Evolutionary conservation across 1,284 basidiomycete genomes (phyloP), one percentile per base, ranked within the genome.

Genomic region (Trametes pubescens): DNA sequence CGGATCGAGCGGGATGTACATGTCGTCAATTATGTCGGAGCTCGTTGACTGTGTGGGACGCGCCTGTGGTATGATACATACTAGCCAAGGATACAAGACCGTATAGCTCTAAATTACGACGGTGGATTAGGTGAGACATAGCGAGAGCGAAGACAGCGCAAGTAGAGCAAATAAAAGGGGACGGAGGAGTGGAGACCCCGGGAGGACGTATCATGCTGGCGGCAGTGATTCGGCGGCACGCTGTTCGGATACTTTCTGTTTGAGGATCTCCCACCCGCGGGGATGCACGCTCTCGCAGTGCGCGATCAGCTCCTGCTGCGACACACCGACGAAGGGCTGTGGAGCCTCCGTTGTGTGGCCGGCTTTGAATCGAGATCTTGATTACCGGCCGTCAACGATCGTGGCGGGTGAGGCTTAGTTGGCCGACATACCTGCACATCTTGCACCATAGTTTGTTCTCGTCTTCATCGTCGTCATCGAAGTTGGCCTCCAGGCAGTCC

Each of bases 401-500:
- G 21, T 24, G 26, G 5, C 26, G n/a, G 29, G 3, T n/a, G 29
- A 14, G 11, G 32, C 11, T 11, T 24, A 43, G 24, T n/a, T 10
- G 10, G 32, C 14, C 18, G 40, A 79, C 86, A 71, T 62, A 86
- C 87, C 75, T 68, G 80, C 87, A 89, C 57, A 86, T 75, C 60
- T 72, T 75, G 64, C 86, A 88, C 59, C 59, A 69, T 14, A 66
- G 59, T 54, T 79, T 74, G 16, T 72, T 73, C 34, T 78, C 74
- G 54, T 77, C 75, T 8, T 76, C 77, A 16, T 81, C 81, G 38
- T 77, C 76, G 38, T 80, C 81, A 3, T 62, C 62, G 51, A 84
- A 84, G 48, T 86, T 75, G 38, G 76, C 73, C 32, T 74, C 71
- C n/a, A 88, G 72, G 64, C 84, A 85, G 46, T 82, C 81, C 53